phyloP scores from a whole-genome alignment of 305 asterid genomes.

The Coffea humblotiana region DNA sequence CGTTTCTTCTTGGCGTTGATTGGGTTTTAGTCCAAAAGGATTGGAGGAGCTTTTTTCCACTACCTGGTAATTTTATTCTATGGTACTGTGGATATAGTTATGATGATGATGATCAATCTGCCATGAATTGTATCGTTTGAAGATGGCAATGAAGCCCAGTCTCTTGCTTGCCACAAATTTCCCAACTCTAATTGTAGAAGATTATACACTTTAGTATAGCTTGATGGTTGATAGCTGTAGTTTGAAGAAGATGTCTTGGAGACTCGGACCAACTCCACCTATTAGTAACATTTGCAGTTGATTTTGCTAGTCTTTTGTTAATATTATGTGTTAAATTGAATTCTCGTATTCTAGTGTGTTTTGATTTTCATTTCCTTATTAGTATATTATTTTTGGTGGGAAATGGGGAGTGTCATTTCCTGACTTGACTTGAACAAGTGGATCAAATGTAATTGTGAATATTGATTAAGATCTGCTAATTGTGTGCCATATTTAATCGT shows the following conservation, averaged over 20 bases:
- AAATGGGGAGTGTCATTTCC: too few relatives aligned
- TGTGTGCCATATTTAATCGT: not conserved
- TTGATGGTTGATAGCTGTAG: conserved; percentile 26
- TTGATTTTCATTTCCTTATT: not conserved
- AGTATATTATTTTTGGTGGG: too few relatives aligned
- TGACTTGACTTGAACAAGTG: not conserved
- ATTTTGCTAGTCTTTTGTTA: conserved; percentile 28
- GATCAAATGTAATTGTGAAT: conserved; percentile 32
- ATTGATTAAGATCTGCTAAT: conserved; percentile 1
- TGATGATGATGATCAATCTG: not conserved
- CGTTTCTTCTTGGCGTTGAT: conserved; percentile 89
- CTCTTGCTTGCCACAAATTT: not conserved
- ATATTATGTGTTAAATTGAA: conserved; percentile 31
- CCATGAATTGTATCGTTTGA: conserved; percentile 4
- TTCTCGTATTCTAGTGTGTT: conserved; percentile 10
- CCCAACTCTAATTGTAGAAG: conserved; percentile 25
- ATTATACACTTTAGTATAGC: conserved; percentile 27
- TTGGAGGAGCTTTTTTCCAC: conserved; percentile 18
- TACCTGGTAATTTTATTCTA: conserved; percentile 26
- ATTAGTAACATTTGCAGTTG: conserved; percentile 32
- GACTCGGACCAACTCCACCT: conserved; percentile 23
- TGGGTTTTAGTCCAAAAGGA: not conserved
- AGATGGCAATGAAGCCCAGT: conserved; percentile 19
- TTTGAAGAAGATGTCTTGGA: conserved; percentile 23
- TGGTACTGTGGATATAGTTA: conserved; percentile 18